Conservation (phyloP, 2,329 filamentous ascomycete species). For the Ophiocordyceps robertsii region DNA sequence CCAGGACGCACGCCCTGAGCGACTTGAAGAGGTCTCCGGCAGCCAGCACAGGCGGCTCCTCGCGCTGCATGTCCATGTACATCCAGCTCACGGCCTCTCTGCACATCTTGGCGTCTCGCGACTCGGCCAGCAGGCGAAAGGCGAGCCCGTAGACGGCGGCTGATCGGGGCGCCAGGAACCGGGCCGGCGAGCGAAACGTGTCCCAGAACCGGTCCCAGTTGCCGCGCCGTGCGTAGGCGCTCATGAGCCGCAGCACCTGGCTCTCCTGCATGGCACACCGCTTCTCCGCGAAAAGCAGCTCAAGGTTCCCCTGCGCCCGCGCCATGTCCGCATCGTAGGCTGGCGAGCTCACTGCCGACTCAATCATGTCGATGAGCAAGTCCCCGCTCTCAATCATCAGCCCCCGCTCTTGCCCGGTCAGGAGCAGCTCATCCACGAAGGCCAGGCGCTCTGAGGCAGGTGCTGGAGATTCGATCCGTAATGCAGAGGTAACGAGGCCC, state of each 20-base stretch:
- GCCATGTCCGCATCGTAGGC: slow-evolving; percentile 18
- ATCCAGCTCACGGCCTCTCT: slow-evolving; percentile 35
- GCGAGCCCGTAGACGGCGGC: slow-evolving; percentile 40
- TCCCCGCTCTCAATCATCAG: slow-evolving; percentile 28
- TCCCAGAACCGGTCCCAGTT: slow-evolving; percentile 49
- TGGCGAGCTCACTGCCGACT: slow-evolving; percentile 20
- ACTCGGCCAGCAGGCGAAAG: slow-evolving; percentile 33
- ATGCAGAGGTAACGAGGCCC: slow-evolving; percentile 24
- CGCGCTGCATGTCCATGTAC: slow-evolving; percentile 44
- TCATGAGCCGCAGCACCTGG: slow-evolving; percentile 27
- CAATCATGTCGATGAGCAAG: slow-evolving; percentile 34
- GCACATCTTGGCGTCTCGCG: slow-evolving; percentile 27
- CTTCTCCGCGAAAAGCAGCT: slow-evolving; percentile 26
- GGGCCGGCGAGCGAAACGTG: slow-evolving; percentile 41
- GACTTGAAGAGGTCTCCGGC: slow-evolving; percentile 28
- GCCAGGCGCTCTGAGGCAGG: slow-evolving; percentile 17
- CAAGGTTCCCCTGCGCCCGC: slow-evolving; percentile 29
- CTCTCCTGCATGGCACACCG: slow-evolving; percentile 23
- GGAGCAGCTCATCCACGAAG: slow-evolving; percentile 28
- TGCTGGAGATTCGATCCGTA: slow-evolving; percentile 11
- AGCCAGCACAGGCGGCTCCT: slow-evolving; percentile 34
- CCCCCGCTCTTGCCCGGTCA: slow-evolving; percentile 31
- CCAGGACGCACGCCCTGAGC: slow-evolving; percentile 38
- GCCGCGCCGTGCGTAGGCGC: slow-evolving; percentile 28
- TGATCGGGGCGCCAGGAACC: slow-evolving; percentile 33